Evolutionary conservation across 352 stramenopile species (phyloP).

Genomic region (Globisporangium ultimum): DNA sequence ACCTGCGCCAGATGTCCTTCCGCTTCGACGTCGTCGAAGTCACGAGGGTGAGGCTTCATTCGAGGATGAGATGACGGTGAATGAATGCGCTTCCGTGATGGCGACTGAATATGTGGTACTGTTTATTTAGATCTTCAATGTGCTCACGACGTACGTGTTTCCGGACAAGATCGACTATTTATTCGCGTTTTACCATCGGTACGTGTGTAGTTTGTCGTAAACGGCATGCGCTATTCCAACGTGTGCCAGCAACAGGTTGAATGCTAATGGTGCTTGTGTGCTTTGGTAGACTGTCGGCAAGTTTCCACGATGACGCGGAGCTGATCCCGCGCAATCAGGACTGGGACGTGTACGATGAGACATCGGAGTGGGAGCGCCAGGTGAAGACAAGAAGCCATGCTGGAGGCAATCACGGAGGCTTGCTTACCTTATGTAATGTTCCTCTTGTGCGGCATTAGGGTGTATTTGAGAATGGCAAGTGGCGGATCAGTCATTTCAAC

Average conservation of each 20-base stretch:
- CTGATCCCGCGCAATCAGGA: conserved; percentile 51
- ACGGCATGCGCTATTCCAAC: too few species aligned
- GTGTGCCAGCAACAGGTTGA: too few species aligned
- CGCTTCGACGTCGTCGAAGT: conserved; percentile 75
- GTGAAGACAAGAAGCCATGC: not conserved
- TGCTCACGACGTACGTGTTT: conserved; percentile 82
- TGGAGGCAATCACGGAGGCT: not conserved
- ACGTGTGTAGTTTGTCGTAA: not conserved
- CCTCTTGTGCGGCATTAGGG: conserved; percentile 14
- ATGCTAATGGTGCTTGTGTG: not conserved
- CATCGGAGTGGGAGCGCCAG: conserved; percentile 69
- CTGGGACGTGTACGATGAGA: conserved; percentile 66
- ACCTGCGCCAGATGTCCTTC: conserved; percentile 74
- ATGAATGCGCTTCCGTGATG: too few species aligned
- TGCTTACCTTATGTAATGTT: not conserved
- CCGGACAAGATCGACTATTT: conserved; percentile 81
- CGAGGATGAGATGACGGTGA: not conserved
- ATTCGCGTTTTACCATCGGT: conserved; percentile 83
- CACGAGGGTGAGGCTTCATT: conserved; percentile 32
- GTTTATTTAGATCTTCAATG: conserved; percentile 56
- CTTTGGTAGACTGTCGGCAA: conserved; percentile 36
- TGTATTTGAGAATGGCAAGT: conserved; percentile 65
- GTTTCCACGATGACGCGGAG: conserved; percentile 40
- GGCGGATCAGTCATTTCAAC: conserved; percentile 63
- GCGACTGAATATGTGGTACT: not conserved